Evolutionary conservation across 129 eudicot species (phyloP).

Genomic region (Oenanthe sinensis): DNA sequence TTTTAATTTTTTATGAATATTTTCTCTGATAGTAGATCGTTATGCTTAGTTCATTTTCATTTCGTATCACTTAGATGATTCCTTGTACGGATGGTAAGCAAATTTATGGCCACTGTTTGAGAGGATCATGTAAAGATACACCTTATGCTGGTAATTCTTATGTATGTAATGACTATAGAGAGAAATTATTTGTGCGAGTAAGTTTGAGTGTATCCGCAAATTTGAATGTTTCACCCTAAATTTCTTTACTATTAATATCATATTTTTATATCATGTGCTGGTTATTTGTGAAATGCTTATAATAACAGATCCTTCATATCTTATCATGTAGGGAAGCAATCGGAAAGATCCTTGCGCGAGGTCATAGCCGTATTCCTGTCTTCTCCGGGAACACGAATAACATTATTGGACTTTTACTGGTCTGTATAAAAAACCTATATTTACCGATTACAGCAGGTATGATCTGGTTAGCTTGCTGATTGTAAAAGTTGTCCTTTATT

Average conservation of each 20-base stretch:
- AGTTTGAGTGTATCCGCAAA: not conserved
- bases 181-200: not conserved
- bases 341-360: conserved; percentile 93
- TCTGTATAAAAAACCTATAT: conserved; percentile 25
- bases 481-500: not conserved
- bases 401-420: conserved; percentile 89
- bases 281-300: not conserved
- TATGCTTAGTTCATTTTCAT: not conserved
- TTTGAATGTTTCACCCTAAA: not conserved
- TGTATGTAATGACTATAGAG: not conserved
- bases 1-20: not conserved
- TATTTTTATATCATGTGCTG: not conserved
- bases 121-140: not conserved
- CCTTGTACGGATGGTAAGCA: not conserved
- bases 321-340: conserved; percentile 79
- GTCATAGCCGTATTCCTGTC: conserved; percentile 97
- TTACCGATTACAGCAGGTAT: not conserved
- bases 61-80: not conserved
- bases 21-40: not conserved
- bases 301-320: conserved; percentile 10
- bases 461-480: conserved; percentile 9
- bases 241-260: not conserved
- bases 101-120: not conserved
- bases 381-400: conserved; percentile 75
- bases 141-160: not conserved